A percentile compares a stretch with the other conserved stretches of the same genome.
These are phyloP conservation scores for Bryoglossum gracile DNA, from an alignment of 495 filamentous ascomycete genomes.

Conservation along the genomic window DNA sequence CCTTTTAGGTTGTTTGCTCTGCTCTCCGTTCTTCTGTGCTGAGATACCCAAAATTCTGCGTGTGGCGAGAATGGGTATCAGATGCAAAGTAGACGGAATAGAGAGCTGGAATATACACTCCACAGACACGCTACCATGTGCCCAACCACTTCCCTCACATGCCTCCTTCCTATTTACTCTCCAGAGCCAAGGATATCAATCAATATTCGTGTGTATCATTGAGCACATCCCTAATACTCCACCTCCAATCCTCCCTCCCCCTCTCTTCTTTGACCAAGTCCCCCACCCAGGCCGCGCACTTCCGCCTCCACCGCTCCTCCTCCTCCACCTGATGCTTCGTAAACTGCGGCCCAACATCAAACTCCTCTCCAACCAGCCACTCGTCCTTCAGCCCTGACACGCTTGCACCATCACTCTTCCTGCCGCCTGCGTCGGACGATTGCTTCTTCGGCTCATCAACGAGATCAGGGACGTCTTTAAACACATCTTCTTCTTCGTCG, in stretches of 20 bases:
- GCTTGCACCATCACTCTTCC: conserved; percentile 28
- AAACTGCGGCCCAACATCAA: conserved; percentile 94
- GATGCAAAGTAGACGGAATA: no score
- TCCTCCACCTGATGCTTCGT: conserved; percentile 81
- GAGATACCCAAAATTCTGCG: no score
- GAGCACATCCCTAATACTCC: conserved; percentile 27
- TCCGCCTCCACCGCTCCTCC: conserved; percentile 82
- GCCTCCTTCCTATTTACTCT: no score
- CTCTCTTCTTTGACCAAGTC: conserved; percentile 19
- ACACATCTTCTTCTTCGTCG: conserved; percentile 53
- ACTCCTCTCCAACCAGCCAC: conserved; percentile 88
- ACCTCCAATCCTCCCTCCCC: conserved; percentile 23
- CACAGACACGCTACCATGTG: no score
- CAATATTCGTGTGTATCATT: no score
- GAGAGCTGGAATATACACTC: no score
- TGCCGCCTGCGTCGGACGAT: conserved; percentile 29
- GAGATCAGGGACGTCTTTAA: conserved; percentile 49
- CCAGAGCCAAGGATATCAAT: no score
- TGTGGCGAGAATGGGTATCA: no score
- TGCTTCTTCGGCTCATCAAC: conserved; percentile 36
- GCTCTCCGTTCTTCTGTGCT: no score
- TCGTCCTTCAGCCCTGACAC: conserved; percentile 62
- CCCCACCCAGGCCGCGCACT: conserved; percentile 69
- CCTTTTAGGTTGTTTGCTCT: no score
- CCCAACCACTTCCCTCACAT: no score